Evolutionary conservation across 805 yeast species (phyloP).

Genomic region (Teunomyces pallodes): DNA sequence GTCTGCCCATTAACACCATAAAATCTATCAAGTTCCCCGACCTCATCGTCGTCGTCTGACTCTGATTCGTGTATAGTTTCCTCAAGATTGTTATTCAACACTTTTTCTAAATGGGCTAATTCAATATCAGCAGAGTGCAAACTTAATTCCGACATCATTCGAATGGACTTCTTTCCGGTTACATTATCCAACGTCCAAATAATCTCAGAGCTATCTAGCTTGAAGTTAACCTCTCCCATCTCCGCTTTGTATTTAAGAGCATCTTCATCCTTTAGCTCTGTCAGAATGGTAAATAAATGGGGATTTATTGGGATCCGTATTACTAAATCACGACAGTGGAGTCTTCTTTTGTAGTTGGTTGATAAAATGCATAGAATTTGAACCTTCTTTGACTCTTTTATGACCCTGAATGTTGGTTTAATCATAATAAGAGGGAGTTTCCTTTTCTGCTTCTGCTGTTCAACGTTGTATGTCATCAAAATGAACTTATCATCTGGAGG

Average conservation of each 20-base stretch:
- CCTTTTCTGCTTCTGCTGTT: slow-evolving; percentile 35
- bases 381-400: slow-evolving; percentile 18
- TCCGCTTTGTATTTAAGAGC: slow-evolving; percentile 69
- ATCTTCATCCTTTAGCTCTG: slow-evolving; percentile 21
- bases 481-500: slow-evolving; percentile 71
- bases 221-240: slow-evolving; percentile 67
- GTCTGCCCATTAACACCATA: slow-evolving; percentile 38
- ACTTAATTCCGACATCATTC: slow-evolving; percentile 56
- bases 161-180: slow-evolving; percentile 54
- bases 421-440: slow-evolving; percentile 46
- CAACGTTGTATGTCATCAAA: slow-evolving; percentile 40
- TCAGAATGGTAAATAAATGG: slow-evolving; percentile 24
- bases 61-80: slow-evolving; percentile 3
- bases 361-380: slow-evolving; percentile 34
- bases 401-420: slow-evolving; percentile 32
- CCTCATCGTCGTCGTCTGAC: slow-evolving; percentile 9
- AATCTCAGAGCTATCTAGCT: slow-evolving; percentile 65
- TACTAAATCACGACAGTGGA: slow-evolving; percentile 30
- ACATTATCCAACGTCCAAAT: slow-evolving; percentile 71
- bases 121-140: slow-evolving; percentile 17
- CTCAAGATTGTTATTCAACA: slow-evolving; percentile 8
- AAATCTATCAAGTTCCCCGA: slow-evolving; percentile 20
- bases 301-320: slow-evolving; percentile 37
- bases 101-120: slow-evolving; percentile 8
- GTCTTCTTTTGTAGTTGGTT: slow-evolving; percentile 34